phyloP scores from a whole-genome alignment of 2,329 filamentous ascomycete species.

The Sporothrix mexicana region DNA sequence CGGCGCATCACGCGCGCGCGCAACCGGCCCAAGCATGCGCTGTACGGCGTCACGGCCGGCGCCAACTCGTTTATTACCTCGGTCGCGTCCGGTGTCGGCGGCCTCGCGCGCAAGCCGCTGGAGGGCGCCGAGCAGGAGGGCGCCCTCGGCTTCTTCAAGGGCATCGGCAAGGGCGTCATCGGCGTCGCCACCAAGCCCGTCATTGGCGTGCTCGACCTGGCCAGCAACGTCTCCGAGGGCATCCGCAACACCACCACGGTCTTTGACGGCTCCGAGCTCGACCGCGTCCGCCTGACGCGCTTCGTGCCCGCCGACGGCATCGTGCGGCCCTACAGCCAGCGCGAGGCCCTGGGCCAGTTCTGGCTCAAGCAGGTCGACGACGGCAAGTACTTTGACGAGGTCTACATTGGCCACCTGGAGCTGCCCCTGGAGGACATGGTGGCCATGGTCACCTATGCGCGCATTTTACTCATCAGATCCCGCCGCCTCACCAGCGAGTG shows the following conservation, averaged over 20 bases:
- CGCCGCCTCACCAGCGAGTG: slow-evolving; percentile 88
- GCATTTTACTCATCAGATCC: slow-evolving; percentile 88
- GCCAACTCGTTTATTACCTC: slow-evolving; percentile 94
- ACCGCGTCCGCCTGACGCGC: slow-evolving; percentile 89
- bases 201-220: slow-evolving; percentile 94
- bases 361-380: slow-evolving; percentile 99
- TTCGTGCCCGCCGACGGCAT: slow-evolving; percentile 93
- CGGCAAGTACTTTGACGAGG: slow-evolving; percentile 95
- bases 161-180: slow-evolving; percentile 91
- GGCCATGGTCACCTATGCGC: slow-evolving; percentile 84
- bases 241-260: slow-evolving; percentile 99
- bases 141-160: slow-evolving; percentile 93
- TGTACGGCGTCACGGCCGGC: slow-evolving; percentile 94
- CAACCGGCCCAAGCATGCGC: slow-evolving; percentile 93
- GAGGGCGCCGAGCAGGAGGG: slow-evolving; percentile 97
- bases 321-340: slow-evolving; percentile 90
- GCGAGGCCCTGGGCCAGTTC: slow-evolving; percentile 94
- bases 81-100: slow-evolving; percentile 90
- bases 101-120: slow-evolving; percentile 88
- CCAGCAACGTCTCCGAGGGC: slow-evolving; percentile 94
- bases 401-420: slow-evolving; percentile 96
- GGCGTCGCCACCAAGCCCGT: slow-evolving; percentile 97
- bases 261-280: slow-evolving; percentile 92
- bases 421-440: slow-evolving; percentile 86
- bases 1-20: slow-evolving; percentile 90